Evolutionary conservation across 345 rosid genomes (phyloP), one percentile per base, ranked within the genome.

Genomic region (Jatropha curcas): DNA sequence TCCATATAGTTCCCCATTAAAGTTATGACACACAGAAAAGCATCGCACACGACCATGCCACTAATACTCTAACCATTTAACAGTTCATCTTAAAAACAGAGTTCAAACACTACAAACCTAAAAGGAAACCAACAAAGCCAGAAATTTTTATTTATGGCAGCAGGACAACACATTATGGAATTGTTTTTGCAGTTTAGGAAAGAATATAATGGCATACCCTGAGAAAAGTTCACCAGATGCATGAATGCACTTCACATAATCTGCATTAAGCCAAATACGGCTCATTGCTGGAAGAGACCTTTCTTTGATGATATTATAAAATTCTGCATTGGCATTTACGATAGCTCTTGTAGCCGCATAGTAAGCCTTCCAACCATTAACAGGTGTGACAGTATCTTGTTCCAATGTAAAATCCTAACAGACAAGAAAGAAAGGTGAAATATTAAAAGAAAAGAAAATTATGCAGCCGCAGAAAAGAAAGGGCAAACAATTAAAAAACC

Each of bases 351-450:
- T 96, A 48, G 92, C 87, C 1, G 99, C 98, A 78, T 96, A 96
- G 83, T 96, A 96, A 9, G 90, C 95, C 78, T 96, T 96, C 98
- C 99, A 96, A 59, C 98, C 98, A 79, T 86, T 88, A 57, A 84
- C 91, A 16, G 98, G 98, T 1, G 80, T 88, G 68, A 96, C 85
- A 33, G 68, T 82, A 84, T 84, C 92, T 88, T 96, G 99, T 73
- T 96, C 98, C 84, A 85, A 58, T 1, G 97, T 93, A 79, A 93
- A 96, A 86, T 96, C 99, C 97, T 96, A 77, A 48, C 43, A 71
- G 5, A 53, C n/a, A 43, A 67, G 72, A 16, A 1, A 7, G 2
- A 1, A 65, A 68, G 33, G 20, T 2, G 25, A 24, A 3, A 39
- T 8, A 13, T 41, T 41, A 41, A 41, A 41, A 41, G 45, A 41